Evolutionary conservation across 2,329 filamentous ascomycete genomes (phyloP).

Genomic region (Fusarium verrucosum): DNA sequence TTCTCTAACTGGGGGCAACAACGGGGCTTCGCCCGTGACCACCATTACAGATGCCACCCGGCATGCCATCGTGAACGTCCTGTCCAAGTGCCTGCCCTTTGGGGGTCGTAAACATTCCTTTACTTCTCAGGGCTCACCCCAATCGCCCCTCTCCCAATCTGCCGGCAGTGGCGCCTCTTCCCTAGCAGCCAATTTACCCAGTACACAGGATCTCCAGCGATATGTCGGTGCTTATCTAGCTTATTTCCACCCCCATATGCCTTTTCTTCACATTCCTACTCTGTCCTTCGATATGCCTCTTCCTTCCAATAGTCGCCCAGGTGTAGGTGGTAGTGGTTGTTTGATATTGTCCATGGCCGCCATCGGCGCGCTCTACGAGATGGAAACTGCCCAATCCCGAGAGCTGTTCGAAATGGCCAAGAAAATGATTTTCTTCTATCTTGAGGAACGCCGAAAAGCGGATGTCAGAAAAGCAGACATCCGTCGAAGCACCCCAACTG

Average conservation of each 20-base stretch:
- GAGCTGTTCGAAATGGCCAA: conserved; percentile 93
- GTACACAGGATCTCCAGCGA: conserved; percentile 84
- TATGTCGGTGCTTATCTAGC: conserved; percentile 90
- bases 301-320: conserved; percentile 68
- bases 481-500: conserved; percentile 61
- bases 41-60: conserved; percentile 73
- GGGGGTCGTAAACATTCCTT: conserved; percentile 72
- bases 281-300: conserved; percentile 86
- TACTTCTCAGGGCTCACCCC: conserved; percentile 63
- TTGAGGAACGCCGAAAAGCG: conserved; percentile 88
- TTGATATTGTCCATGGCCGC: conserved; percentile 84
- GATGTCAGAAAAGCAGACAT: conserved; percentile 75
- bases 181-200: conserved; percentile 72
- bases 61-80: conserved; percentile 67
- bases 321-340: conserved; percentile 83
- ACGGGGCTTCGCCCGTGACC: conserved; percentile 66
- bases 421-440: conserved; percentile 91
- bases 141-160: conserved; percentile 62
- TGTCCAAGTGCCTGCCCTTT: conserved; percentile 66
- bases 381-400: conserved; percentile 79
- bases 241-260: conserved; percentile 92
- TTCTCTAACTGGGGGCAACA: conserved; percentile 72
- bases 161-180: conserved; percentile 60
- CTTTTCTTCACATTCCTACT: conserved; percentile 93
- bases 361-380: conserved; percentile 85